Evolutionary conservation across 2,329 filamentous ascomycete genomes (phyloP), one percentile per base, ranked within the genome.

Genomic region (Colletotrichum eleusines): DNA sequence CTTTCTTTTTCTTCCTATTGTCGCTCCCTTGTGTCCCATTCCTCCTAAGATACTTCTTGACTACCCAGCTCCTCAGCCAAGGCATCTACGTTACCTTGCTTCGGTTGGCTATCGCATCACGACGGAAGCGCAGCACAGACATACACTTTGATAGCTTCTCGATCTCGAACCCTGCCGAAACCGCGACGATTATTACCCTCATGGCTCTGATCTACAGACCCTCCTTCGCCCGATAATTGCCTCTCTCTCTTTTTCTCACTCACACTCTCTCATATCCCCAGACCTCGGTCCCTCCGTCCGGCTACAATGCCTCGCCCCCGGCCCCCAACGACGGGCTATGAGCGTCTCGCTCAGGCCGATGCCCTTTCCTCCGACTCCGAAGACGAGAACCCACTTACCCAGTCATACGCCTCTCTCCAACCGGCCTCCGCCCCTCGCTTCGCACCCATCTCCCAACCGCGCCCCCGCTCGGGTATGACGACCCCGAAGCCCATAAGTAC

Each of bases 271-370:
- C 38, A 28, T 28, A n/a, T 6, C 23, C 18, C 38, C 44, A 68
- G 42, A 53, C 58, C 16, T 54, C 58, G n/a, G 28, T 54, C 50
- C 51, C 63, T 23, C 42, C 50, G 35, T 38, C 38, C 38, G 31
- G 61, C 68, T 75, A 84, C 77, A 73, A 93, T 93, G 91, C 87
- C 91, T 76, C 89, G 88, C 79, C 84, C 84, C 73, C 88, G 91
- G 69, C 92, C 91, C 72, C 87, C 91, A 69, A 93, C 91, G 53
- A 95, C 93, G 74, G 93, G 93, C 81, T 96, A 96, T 83, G 93
- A 94, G 81, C 92, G 92, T 78, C 90, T 96, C 69, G 91, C 93
- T 73, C 93, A 96, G 82, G 93, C 92, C 75, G 93, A 95, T 78
- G 90, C 91, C 75, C 86, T 91, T 76, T 91, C 90, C 80, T 91